These are phyloP conservation scores for Petrea volubilis DNA, from an alignment of 257 asterid species.

Conservation along the genomic window DNA sequence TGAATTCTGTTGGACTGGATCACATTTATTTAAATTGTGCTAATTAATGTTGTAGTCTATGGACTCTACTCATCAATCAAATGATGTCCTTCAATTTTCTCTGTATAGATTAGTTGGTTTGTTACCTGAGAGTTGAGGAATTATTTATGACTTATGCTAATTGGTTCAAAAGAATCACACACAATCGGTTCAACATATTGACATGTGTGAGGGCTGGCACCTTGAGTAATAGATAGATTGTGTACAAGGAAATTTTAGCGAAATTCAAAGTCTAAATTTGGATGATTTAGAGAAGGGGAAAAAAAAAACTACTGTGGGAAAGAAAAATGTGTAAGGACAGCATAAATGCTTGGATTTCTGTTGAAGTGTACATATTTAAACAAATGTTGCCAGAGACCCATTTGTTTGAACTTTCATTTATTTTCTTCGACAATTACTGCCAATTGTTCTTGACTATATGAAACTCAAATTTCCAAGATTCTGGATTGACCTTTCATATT, in stretches of 20 bases:
- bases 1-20: neutral
- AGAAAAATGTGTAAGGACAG: neutral
- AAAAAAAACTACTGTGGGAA: neutral
- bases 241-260: neutral
- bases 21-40: too few species aligned
- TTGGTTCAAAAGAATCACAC: neutral
- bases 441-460: constrained; percentile 2
- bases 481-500: constrained; percentile 23
- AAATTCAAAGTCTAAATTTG: neutral
- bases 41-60: neutral
- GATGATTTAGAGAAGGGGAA: neutral
- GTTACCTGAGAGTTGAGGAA: constrained; percentile 1
- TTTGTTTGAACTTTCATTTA: neutral
- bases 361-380: neutral
- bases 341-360: neutral
- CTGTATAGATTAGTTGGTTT: neutral
- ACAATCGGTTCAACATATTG: neutral
- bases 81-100: neutral
- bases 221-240: neutral
- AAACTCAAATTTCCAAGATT: constrained; percentile 8
- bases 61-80: neutral
- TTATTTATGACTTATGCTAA: neutral
- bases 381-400: neutral
- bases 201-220: neutral
- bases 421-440: neutral